Conservation (phyloP, 2,329 filamentous ascomycete genomes). For the Alternaria consortialis region DNA sequence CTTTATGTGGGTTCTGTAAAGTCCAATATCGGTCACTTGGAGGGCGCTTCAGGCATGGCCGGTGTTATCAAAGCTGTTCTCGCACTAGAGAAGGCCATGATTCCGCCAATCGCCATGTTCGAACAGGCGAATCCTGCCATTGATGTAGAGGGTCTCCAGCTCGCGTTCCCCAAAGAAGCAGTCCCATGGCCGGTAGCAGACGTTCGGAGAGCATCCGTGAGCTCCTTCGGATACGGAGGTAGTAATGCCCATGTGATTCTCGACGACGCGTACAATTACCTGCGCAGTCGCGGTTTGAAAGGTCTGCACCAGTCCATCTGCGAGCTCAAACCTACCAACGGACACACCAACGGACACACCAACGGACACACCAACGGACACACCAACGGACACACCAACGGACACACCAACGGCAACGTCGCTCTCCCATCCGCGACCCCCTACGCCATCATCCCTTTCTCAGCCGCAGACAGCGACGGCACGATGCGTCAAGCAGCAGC, state of each 20-base stretch:
- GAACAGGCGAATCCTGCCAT: constrained; percentile 23
- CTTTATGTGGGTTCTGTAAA: constrained; percentile 28
- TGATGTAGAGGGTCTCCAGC: constrained; percentile 16
- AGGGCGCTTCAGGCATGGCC: constrained; percentile 27
- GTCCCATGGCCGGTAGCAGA: neutral
- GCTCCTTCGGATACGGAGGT: constrained; percentile 25
- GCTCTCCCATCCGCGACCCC: neutral
- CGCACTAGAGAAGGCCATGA: constrained; percentile 44
- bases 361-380: neutral
- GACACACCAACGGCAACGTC: constrained; percentile 1
- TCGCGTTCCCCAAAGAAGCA: neutral
- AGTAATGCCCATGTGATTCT: constrained; percentile 26
- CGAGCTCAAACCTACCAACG: neutral
- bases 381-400: constrained; percentile 5
- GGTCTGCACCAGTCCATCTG: constrained; percentile 1
- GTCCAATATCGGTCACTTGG: constrained; percentile 34
- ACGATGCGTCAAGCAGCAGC: constrained; percentile 9
- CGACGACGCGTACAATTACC: constrained; percentile 20
- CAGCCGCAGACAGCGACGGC: constrained; percentile 17
- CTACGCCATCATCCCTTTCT: constrained; percentile 34
- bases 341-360: neutral
- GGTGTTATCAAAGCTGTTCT: constrained; percentile 35
- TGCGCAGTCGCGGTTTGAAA: neutral
- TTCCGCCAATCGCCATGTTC: constrained; percentile 39
- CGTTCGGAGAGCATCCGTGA: constrained; percentile 16